A percentile compares a stretch with the other conserved stretches of the same genome.
phyloP scores from a whole-genome alignment of 441 rosid species.

The Jatropha multifida region DNA sequence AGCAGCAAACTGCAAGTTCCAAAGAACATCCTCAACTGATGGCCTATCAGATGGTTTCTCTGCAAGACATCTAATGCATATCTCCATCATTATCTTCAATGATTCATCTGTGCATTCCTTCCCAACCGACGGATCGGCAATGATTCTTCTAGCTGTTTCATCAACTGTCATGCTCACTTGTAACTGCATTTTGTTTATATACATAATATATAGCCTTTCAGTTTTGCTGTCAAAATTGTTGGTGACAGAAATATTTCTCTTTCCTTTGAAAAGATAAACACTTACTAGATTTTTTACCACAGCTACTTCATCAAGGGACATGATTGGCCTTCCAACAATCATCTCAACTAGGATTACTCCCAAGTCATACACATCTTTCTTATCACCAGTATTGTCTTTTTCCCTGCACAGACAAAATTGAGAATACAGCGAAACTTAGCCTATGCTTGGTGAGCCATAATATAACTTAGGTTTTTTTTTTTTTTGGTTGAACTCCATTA shows the following conservation, averaged over 20 bases:
- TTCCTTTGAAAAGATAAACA: background rate
- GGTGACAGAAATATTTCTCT: too few relatives aligned
- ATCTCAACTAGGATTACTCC: slow-evolving; percentile 63
- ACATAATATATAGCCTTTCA: too few relatives aligned
- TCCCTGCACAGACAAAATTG: slow-evolving; percentile 26
- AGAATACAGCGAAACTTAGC: too few relatives aligned
- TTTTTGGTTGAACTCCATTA: too few relatives aligned
- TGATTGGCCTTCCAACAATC: slow-evolving; percentile 50
- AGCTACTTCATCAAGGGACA: slow-evolving; percentile 33
- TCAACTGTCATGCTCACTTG: slow-evolving; percentile 42
- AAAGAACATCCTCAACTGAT: slow-evolving; percentile 51
- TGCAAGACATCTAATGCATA: slow-evolving; percentile 45
- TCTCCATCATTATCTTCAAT: slow-evolving; percentile 45
- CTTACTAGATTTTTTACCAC: slow-evolving; percentile 50
- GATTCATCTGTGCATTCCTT: slow-evolving; percentile 54
- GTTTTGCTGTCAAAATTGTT: too few relatives aligned
- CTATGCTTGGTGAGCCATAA: too few relatives aligned
- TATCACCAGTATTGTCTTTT: slow-evolving; percentile 24
- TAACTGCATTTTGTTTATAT: slow-evolving; percentile 27
- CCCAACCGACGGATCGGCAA: slow-evolving; percentile 43
- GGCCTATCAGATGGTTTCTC: slow-evolving; percentile 39
- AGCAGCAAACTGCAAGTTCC: slow-evolving; percentile 64
- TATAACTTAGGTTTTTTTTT: too few relatives aligned
- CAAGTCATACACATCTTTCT: slow-evolving; percentile 43
- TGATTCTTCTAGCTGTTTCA: slow-evolving; percentile 36